Conservation (phyloP, 441 rosid genomes). For the Manihot esculenta region DNA sequence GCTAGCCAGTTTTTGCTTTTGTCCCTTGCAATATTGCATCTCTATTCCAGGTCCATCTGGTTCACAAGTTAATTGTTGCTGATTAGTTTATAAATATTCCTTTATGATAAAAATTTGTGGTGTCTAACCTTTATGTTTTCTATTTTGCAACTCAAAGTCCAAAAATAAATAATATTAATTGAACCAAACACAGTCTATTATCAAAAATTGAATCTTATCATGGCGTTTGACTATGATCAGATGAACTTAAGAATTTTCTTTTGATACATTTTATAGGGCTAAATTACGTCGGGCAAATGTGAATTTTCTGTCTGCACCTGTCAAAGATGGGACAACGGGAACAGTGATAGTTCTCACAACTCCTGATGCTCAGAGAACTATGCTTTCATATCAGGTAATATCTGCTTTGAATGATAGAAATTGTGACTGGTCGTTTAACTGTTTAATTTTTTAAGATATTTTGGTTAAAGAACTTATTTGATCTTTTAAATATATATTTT, state of each 20-base stretch:
- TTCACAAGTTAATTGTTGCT: not conserved
- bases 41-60: not conserved
- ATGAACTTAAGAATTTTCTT: not conserved
- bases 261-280: slow-evolving; percentile 43
- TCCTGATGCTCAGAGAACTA: slow-evolving; percentile 93
- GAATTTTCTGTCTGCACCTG: slow-evolving; percentile 75
- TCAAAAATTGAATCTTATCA: not conserved
- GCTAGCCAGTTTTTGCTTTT: not conserved
- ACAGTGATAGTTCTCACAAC: slow-evolving; percentile 97
- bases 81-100: not conserved
- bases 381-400: slow-evolving; percentile 92
- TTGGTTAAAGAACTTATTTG: not conserved
- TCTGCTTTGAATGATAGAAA: not conserved
- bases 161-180: slow-evolving; percentile 1
- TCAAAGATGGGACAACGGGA: slow-evolving; percentile 93
- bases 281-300: slow-evolving; percentile 80
- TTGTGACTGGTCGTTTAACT: not conserved
- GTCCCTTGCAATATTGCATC: not conserved
- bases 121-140: not conserved
- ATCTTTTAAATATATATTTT: too few species aligned
- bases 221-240: not conserved
- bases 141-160: not conserved
- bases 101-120: not conserved
- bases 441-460: slow-evolving; percentile 9
- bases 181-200: not conserved